phyloP scores from a whole-genome alignment of 2,329 filamentous ascomycete species.

The Aspergillus pseudonomiae region DNA sequence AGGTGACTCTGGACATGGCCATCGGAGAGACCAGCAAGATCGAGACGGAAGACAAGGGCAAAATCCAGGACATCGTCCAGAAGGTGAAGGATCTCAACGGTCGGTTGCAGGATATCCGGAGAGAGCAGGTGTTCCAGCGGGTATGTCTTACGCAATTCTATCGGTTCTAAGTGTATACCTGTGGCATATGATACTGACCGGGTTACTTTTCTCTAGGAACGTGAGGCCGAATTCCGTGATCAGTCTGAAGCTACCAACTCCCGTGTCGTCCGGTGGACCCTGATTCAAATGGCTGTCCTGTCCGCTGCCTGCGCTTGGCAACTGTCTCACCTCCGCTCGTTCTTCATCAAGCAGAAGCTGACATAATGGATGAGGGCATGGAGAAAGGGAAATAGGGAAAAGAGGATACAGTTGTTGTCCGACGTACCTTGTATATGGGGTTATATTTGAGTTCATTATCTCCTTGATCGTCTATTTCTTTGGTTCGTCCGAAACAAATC shows the following conservation, averaged over 20 bases:
- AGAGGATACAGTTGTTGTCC: background rate
- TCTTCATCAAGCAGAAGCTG: constrained; percentile 99
- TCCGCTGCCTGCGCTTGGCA: constrained; percentile 94
- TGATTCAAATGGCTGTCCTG: constrained; percentile 84
- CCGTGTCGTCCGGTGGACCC: constrained; percentile 89
- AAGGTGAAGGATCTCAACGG: constrained; percentile 89
- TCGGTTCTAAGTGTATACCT: background rate
- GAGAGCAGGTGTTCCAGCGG: constrained; percentile 95
- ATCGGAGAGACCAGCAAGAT: constrained; percentile 95
- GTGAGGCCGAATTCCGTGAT: constrained; percentile 96
- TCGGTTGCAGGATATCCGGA: constrained; percentile 80
- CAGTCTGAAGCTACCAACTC: constrained; percentile 93
- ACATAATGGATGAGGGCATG: constrained; percentile 60
- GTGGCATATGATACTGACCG: background rate
- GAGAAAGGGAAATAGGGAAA: background rate
- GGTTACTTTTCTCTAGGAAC: constrained; percentile 64
- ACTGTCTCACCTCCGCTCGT: constrained; percentile 88
- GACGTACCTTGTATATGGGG: constrained; percentile 3
- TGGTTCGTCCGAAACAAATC: background rate
- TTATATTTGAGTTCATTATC: background rate
- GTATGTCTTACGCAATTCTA: constrained; percentile 53
- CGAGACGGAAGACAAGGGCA: constrained; percentile 89
- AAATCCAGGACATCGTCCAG: constrained; percentile 85
- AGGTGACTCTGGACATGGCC: constrained; percentile 82
- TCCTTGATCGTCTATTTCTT: constrained; percentile 1